Evolutionary conservation across 108 stramenopile genomes (phyloP).

Genomic region (Nannochloropsis oceanica): DNA sequence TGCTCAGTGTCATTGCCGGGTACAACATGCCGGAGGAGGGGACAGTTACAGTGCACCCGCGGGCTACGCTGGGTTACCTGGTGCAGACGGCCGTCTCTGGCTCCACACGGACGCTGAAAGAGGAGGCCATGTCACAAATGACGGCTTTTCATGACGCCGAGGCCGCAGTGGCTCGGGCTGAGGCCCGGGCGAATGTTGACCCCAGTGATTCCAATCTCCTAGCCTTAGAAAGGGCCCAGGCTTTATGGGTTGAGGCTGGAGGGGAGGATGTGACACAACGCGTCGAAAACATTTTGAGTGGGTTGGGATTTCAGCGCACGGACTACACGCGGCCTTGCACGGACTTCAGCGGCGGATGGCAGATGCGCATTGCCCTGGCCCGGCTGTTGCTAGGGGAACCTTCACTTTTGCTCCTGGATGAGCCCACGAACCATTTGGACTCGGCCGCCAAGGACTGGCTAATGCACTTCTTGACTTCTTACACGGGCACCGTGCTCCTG

Average conservation of each 20-base stretch:
- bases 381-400: conserved; percentile 65
- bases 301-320: conserved; percentile 57
- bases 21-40: not conserved
- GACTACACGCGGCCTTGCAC: conserved; percentile 58
- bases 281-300: conserved; percentile 47
- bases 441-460: conserved; percentile 56
- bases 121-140: conserved; percentile 78
- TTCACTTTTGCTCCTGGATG: conserved; percentile 60
- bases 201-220: not conserved
- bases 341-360: conserved; percentile 81
- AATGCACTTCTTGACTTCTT: conserved; percentile 56
- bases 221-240: not conserved
- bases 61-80: conserved; percentile 4
- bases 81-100: conserved; percentile 68
- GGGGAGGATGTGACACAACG: conserved; percentile 49
- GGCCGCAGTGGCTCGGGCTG: conserved; percentile 11
- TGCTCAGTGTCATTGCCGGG: conserved; percentile 2
- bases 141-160: conserved; percentile 2
- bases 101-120: conserved; percentile 57
- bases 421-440: conserved; percentile 69
- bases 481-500: conserved; percentile 60
- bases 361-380: conserved; percentile 78
- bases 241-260: not conserved
- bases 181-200: conserved; percentile 1
- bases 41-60: not conserved